A percentile compares a stretch with the other conserved stretches of the same genome.
Evolutionary conservation across 169 alveolate genomes (phyloP).

Genomic region (Fabrea salina): DNA sequence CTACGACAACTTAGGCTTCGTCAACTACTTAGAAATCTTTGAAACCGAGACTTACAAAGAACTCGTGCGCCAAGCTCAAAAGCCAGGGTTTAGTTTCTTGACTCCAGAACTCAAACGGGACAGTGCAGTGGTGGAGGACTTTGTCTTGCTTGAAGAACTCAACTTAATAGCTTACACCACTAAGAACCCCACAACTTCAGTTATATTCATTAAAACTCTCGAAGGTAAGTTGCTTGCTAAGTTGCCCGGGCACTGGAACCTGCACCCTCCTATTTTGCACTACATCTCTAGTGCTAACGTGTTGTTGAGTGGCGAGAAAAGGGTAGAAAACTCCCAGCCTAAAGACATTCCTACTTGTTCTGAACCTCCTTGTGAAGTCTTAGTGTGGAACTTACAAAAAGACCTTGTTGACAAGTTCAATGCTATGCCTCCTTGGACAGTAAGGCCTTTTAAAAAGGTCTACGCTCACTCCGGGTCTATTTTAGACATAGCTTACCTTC

Average conservation of each 20-base stretch:
- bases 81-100: neutral
- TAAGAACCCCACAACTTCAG: neutral
- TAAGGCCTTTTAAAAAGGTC: conserved; percentile 32
- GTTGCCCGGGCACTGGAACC: neutral
- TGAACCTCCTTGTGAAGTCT: conserved; percentile 38
- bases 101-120: neutral
- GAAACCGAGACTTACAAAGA: neutral
- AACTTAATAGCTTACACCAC: conserved; percentile 1
- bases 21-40: conserved; percentile 13
- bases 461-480: conserved; percentile 45
- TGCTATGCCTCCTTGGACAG: conserved; percentile 52
- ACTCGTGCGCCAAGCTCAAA: neutral
- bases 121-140: conserved; percentile 25
- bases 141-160: conserved; percentile 6
- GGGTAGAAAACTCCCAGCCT: neutral
- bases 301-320: conserved; percentile 1
- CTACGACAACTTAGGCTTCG: neutral
- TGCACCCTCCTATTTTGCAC: neutral
- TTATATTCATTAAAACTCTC: neutral
- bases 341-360: neutral
- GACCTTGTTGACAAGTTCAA: conserved; percentile 48
- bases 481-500: conserved; percentile 37
- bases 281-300: conserved; percentile 3
- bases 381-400: conserved; percentile 52
- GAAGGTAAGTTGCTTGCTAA: conserved; percentile 1